Percentiles rank a stretch among this genome's conserved stretches.
Conservation (phyloP, 2,329 filamentous ascomycete genomes). For the Sporothrix luriei region DNA sequence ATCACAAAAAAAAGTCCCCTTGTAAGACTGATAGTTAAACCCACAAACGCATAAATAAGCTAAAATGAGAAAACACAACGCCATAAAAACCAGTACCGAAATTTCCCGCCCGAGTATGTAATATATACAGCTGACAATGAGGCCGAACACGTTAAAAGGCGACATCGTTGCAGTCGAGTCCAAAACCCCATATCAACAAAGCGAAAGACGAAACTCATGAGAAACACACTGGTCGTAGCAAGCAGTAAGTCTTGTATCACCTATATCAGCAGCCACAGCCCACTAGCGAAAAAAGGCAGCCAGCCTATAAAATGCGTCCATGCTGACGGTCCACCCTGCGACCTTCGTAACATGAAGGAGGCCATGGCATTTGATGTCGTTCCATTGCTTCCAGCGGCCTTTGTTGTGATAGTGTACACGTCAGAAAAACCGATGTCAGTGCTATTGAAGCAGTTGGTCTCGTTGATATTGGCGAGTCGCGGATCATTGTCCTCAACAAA, state of each 20-base stretch:
- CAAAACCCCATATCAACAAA: background rate
- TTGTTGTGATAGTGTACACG: slow-evolving; percentile 69
- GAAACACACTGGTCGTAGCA: too few relatives aligned
- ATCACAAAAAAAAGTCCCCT: background rate
- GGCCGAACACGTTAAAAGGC: background rate
- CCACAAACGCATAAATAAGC: background rate
- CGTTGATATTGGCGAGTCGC: slow-evolving; percentile 70
- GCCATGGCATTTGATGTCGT: slow-evolving; percentile 41
- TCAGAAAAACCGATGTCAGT: slow-evolving; percentile 73
- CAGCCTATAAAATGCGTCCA: slow-evolving; percentile 45
- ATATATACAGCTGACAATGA: slow-evolving; percentile 9
- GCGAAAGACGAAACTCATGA: background rate
- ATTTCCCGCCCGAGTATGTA: slow-evolving; percentile 7
- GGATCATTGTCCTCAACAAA: slow-evolving; percentile 77
- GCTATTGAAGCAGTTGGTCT: slow-evolving; percentile 86
- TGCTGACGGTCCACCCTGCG: slow-evolving; percentile 33
- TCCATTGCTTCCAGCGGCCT: slow-evolving; percentile 41
- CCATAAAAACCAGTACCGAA: background rate
- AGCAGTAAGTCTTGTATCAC: background rate
- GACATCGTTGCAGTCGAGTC: background rate
- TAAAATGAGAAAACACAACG: slow-evolving; percentile 9
- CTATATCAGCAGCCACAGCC: slow-evolving; percentile 48
- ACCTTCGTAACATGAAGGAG: slow-evolving; percentile 39
- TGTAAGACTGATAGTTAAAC: background rate
- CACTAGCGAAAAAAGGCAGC: slow-evolving; percentile 47